These are phyloP conservation scores for Colletotrichum neosansevieriae DNA, from an alignment of 2,329 filamentous ascomycete species.

Conservation along the genomic window DNA sequence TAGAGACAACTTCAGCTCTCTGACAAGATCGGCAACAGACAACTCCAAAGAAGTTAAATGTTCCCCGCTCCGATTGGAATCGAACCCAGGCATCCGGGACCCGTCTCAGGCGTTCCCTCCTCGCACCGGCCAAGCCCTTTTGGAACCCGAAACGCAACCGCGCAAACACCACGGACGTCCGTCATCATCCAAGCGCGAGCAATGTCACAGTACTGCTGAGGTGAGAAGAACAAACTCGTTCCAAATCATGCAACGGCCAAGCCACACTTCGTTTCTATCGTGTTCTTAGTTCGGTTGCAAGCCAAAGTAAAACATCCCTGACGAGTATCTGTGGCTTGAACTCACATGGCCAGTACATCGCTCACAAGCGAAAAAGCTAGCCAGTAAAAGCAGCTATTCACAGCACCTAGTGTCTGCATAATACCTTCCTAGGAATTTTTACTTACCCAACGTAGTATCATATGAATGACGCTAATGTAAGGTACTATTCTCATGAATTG, in stretches of 20 bases:
- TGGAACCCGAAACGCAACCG: constrained; percentile 4
- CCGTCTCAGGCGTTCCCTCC: not conserved
- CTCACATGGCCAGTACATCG: too few relatives aligned
- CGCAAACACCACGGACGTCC: constrained; percentile 24
- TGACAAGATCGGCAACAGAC: too few relatives aligned
- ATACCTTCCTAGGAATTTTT: too few relatives aligned
- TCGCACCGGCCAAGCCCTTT: constrained; percentile 25
- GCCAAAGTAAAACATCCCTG: too few relatives aligned
- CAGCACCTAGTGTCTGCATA: too few relatives aligned
- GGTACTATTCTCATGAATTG: not conserved
- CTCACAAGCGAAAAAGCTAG: too few relatives aligned
- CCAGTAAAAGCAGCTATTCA: too few relatives aligned
- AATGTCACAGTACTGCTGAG: constrained; percentile 1
- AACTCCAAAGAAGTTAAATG: not conserved
- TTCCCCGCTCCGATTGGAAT: not conserved
- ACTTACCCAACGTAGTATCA: too few relatives aligned
- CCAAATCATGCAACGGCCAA: constrained; percentile 1
- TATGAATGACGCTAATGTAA: not conserved
- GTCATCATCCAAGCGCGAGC: constrained; percentile 19
- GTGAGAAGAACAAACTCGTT: not conserved
- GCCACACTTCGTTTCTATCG: not conserved
- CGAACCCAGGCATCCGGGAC: not conserved
- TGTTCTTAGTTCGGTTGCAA: too few relatives aligned
- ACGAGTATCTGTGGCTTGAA: too few relatives aligned
- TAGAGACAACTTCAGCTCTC: not conserved